Conservation (phyloP, 2,329 filamentous ascomycete genomes). For the Fusarium humuli region DNA sequence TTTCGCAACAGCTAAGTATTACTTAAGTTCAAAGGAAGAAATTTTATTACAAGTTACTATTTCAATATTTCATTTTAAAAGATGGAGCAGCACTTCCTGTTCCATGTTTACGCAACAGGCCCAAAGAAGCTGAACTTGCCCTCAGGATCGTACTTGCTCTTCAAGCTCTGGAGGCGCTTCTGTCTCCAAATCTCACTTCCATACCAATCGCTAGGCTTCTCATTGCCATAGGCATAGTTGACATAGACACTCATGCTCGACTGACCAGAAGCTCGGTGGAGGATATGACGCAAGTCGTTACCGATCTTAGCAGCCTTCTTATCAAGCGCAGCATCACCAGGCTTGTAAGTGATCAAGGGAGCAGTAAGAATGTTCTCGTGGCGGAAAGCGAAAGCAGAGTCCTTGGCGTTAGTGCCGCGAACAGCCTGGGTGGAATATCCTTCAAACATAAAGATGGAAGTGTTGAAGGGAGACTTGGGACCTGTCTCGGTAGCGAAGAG, state of each 20-base stretch:
- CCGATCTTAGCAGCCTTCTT: conserved; percentile 35
- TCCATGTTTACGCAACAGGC: conserved; percentile 45
- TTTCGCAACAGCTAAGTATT: no score
- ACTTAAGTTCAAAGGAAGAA: no score
- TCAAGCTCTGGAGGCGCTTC: conserved; percentile 57
- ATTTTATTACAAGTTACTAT: background rate
- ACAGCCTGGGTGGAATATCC: conserved; percentile 62
- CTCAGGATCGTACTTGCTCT: conserved; percentile 61
- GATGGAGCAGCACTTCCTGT: background rate
- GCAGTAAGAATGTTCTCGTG: conserved; percentile 40
- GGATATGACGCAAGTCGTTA: conserved; percentile 26
- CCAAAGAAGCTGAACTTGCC: conserved; percentile 59
- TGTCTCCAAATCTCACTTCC: conserved; percentile 63
- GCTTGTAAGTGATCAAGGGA: conserved; percentile 40
- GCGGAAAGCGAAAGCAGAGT: conserved; percentile 41
- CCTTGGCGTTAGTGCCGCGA: background rate
- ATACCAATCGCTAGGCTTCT: conserved; percentile 57
- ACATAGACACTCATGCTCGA: conserved; percentile 51
- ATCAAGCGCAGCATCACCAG: conserved; percentile 24
- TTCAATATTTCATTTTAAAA: no score
- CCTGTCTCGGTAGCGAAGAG: conserved; percentile 34
- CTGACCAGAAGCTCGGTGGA: conserved; percentile 25
- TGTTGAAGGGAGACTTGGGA: conserved; percentile 28
- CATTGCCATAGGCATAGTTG: conserved; percentile 65
- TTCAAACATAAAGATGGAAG: conserved; percentile 65